Conservation (phyloP, 2,329 filamentous ascomycete species). For the Beauveria scarabaeidicola region DNA sequence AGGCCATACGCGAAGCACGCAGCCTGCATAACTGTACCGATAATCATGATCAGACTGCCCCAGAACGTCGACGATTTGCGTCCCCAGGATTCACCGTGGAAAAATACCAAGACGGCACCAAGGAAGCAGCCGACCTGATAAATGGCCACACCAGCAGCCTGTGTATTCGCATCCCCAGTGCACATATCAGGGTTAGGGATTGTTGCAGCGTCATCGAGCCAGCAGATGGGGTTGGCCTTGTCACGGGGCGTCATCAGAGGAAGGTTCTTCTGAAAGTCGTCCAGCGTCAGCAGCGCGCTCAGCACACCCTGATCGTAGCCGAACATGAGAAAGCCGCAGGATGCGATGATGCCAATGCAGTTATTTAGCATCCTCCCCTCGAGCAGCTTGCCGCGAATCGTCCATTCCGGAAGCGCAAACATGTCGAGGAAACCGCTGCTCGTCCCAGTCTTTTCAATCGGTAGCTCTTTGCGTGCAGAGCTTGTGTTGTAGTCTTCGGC, state of each 20-base stretch:
- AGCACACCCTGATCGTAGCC: constrained; percentile 23
- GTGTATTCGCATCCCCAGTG: constrained; percentile 20
- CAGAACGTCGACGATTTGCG: constrained; percentile 25
- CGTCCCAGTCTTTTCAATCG: neutral
- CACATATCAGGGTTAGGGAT: constrained; percentile 17
- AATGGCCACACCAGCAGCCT: constrained; percentile 21
- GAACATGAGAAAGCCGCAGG: constrained; percentile 13
- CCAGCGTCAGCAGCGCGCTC: constrained; percentile 20
- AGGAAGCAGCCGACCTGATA: constrained; percentile 23
- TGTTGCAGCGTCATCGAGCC: constrained; percentile 15
- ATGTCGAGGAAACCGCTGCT: constrained; percentile 12
- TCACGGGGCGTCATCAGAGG: constrained; percentile 21
- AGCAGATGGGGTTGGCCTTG: constrained; percentile 18
- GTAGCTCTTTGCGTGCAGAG: neutral
- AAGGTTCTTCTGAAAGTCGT: constrained; percentile 20
- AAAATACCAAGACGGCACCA: constrained; percentile 22
- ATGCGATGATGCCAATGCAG: constrained; percentile 6
- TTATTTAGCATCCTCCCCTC: constrained; percentile 2
- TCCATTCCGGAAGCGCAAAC: constrained; percentile 18
- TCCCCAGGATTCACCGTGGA: constrained; percentile 23
- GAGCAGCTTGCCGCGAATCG: neutral
- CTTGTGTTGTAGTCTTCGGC: neutral
- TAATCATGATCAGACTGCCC: constrained; percentile 23
- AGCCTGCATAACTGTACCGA: constrained; percentile 21
- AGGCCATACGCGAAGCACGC: constrained; percentile 19